phyloP scores from a whole-genome alignment of 495 filamentous ascomycete species.

The Talaromyces adpressus region DNA sequence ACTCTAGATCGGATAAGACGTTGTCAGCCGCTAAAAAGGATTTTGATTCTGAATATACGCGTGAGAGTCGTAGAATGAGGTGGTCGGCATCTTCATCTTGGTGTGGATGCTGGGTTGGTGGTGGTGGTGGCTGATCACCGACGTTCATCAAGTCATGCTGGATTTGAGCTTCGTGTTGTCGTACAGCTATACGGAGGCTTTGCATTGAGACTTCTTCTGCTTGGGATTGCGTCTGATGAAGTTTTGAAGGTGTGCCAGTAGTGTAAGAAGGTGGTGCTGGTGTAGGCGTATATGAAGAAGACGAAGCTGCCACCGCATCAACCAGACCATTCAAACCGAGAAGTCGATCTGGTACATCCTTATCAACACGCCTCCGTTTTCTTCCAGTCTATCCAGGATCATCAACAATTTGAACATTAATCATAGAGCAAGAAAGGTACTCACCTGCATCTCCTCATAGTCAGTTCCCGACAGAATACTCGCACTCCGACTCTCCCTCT shows the following conservation, averaged over 20 bases:
- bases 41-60: background rate
- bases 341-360: background rate
- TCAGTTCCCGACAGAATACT: background rate
- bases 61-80: background rate
- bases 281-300: background rate
- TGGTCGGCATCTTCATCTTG: background rate
- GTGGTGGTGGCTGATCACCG: background rate
- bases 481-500: background rate
- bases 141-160: background rate
- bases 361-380: background rate
- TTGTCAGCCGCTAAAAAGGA: background rate
- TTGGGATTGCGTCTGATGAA: background rate
- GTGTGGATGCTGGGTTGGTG: background rate
- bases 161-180: conserved; percentile 1
- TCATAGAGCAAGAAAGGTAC: background rate
- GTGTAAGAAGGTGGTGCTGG: background rate
- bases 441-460: background rate
- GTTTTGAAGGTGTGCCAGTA: background rate
- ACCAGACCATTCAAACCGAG: background rate
- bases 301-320: background rate
- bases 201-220: background rate
- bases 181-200: background rate
- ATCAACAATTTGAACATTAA: background rate
- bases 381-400: background rate
- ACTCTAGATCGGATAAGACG: background rate